phyloP scores from a whole-genome alignment of 2,329 filamentous ascomycete species.

The Helicocarpus griseus region DNA sequence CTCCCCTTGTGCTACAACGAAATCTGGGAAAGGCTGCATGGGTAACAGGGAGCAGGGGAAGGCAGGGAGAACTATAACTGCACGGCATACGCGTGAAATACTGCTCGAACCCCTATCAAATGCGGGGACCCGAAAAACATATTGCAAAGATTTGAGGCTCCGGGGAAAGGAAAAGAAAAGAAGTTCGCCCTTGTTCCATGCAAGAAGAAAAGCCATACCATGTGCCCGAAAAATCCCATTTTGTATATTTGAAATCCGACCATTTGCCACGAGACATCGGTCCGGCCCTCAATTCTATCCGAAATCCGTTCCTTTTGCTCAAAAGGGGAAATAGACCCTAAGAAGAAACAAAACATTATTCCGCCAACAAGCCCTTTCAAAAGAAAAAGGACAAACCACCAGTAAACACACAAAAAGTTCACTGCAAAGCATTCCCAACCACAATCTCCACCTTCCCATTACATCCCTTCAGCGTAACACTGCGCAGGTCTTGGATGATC shows the following conservation, averaged over 20 bases:
- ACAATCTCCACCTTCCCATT: slow-evolving; percentile 57
- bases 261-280: neutral
- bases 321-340: neutral
- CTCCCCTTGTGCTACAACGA: neutral
- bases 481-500: slow-evolving; percentile 70
- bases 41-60: neutral
- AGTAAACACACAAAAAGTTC: slow-evolving; percentile 4
- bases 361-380: neutral
- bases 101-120: neutral
- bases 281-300: neutral
- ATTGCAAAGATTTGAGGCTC: too few species aligned
- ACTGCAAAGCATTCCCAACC: slow-evolving; percentile 49
- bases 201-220: neutral
- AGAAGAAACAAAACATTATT: too few species aligned
- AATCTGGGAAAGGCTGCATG: neutral
- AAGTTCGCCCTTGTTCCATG: neutral
- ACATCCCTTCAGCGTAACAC: slow-evolving; percentile 53
- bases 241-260: neutral
- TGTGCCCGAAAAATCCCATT: neutral
- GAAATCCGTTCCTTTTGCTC: neutral
- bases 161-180: neutral
- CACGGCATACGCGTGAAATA: neutral
- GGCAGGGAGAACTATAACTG: neutral
- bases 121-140: neutral
- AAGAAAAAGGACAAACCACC: neutral